Percentiles rank a stretch among this genome's conserved stretches.
phyloP scores from a whole-genome alignment of 192 early-diverging fungal species.

The Linnemannia exigua region DNA sequence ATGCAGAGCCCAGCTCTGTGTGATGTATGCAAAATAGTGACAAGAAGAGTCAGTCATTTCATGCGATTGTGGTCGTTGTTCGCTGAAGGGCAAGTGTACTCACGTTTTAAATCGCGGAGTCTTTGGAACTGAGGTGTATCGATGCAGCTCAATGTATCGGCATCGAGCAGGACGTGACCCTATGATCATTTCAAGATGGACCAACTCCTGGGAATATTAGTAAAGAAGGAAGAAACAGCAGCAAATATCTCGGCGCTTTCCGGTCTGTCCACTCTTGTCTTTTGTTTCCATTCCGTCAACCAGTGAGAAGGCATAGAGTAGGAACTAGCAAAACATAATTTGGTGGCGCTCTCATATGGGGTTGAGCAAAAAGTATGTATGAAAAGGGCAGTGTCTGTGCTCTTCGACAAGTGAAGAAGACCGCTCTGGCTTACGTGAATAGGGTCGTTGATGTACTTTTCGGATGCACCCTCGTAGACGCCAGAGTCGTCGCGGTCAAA shows the following conservation, averaged over 20 bases:
- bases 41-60: background rate
- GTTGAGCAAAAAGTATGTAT: background rate
- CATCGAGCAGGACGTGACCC: constrained; percentile 84
- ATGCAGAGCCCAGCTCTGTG: constrained; percentile 78
- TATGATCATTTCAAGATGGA: constrained; percentile 17
- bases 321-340: constrained; percentile 13
- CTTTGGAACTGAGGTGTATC: constrained; percentile 98
- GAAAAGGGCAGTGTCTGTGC: constrained; percentile 11
- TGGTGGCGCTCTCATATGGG: constrained; percentile 13
- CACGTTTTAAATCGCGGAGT: constrained; percentile 91
- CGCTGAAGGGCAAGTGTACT: background rate
- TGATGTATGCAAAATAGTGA: background rate
- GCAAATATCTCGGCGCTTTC: background rate
- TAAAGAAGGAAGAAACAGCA: background rate
- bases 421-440: constrained; percentile 69
- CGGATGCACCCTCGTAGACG: constrained; percentile 33
- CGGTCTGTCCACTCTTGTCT: background rate
- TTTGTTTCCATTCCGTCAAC: background rate
- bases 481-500: constrained; percentile 52
- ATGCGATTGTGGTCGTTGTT: background rate
- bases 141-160: constrained; percentile 75
- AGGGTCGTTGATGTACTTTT: constrained; percentile 79
- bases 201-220: constrained; percentile 3
- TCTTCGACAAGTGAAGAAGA: background rate
- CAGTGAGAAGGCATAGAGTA: background rate